A percentile compares a stretch with the other conserved stretches of the same genome.
phyloP scores from a whole-genome alignment of 345 rosid species.

The Kandelia obovata region DNA sequence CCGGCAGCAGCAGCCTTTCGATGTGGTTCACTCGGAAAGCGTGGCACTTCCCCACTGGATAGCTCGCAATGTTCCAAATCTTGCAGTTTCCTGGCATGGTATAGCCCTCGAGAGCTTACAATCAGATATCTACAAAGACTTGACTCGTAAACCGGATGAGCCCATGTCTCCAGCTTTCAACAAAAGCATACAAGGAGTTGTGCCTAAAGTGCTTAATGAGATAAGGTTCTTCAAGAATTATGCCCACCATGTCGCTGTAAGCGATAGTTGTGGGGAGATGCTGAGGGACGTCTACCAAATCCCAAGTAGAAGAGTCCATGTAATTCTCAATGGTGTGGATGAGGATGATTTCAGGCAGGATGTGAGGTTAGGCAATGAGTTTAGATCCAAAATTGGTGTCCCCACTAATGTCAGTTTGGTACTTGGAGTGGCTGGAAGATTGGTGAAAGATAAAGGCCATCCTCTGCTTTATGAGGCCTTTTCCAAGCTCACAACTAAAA shows the following conservation, averaged over 20 bases:
- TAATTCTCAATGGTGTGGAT: constrained; percentile 81
- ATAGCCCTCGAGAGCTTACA: constrained; percentile 85
- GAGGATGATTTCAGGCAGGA: constrained; percentile 53
- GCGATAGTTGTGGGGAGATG: constrained; percentile 96
- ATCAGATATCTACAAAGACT: constrained; percentile 72
- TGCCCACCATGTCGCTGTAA: constrained; percentile 81
- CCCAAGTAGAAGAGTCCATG: constrained; percentile 74
- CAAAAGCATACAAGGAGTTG: constrained; percentile 45
- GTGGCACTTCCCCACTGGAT: constrained; percentile 79
- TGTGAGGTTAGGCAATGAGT: constrained; percentile 36
- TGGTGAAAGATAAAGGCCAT: constrained; percentile 93
- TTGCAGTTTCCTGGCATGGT: constrained; percentile 92
- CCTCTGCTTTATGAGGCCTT: constrained; percentile 70
- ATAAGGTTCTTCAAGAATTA: constrained; percentile 79
- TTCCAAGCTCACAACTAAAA: constrained; percentile 32
- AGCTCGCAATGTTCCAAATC: constrained; percentile 57
- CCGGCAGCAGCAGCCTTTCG: constrained; percentile 46
- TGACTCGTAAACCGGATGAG: constrained; percentile 57
- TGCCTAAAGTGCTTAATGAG: constrained; percentile 72
- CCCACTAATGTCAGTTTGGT: constrained; percentile 55
- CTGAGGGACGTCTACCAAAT: constrained; percentile 84
- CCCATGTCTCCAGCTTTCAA: constrained; percentile 54
- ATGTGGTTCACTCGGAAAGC: constrained; percentile 85
- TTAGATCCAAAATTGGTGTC: constrained; percentile 55
- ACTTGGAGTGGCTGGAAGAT: constrained; percentile 78